A percentile compares a stretch with the other conserved stretches of the same genome.
These are phyloP conservation scores for Fusarium nisikadoi DNA, from an alignment of 2,329 filamentous ascomycete species.

Conservation along the genomic window DNA sequence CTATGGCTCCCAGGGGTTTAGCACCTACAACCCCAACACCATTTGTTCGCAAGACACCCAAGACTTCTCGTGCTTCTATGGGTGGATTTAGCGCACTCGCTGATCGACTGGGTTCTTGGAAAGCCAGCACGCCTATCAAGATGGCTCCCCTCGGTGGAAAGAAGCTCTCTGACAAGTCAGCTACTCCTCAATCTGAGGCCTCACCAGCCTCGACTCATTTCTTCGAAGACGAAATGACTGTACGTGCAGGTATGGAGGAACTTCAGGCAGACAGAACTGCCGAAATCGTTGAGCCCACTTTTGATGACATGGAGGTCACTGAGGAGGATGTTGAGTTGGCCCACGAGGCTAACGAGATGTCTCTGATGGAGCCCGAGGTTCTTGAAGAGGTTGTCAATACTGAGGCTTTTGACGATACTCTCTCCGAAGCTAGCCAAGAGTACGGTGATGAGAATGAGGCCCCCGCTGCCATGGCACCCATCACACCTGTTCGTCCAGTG, in stretches of 20 bases:
- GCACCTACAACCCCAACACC: constrained; percentile 58
- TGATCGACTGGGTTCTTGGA: constrained; percentile 71
- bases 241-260: constrained; percentile 43
- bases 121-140: constrained; percentile 62
- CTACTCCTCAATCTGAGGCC: constrained; percentile 41
- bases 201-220: constrained; percentile 60
- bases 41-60: constrained; percentile 40
- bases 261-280: constrained; percentile 20
- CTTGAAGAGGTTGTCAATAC: constrained; percentile 50
- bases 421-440: constrained; percentile 72
- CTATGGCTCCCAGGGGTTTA: constrained; percentile 43
- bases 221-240: constrained; percentile 71
- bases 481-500: constrained; percentile 66
- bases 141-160: constrained; percentile 40
- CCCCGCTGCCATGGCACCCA: constrained; percentile 60
- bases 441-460: constrained; percentile 74
- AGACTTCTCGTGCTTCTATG: constrained; percentile 45
- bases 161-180: constrained; percentile 54
- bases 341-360: constrained; percentile 70
- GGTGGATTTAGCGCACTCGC: constrained; percentile 72
- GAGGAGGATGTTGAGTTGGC: constrained; percentile 68
- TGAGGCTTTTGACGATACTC: constrained; percentile 57
- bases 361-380: constrained; percentile 59
- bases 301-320: constrained; percentile 60
- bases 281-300: constrained; percentile 47